Conservation (phyloP, 2,329 filamentous ascomycete species). For the Fusarium cyanostomum region DNA sequence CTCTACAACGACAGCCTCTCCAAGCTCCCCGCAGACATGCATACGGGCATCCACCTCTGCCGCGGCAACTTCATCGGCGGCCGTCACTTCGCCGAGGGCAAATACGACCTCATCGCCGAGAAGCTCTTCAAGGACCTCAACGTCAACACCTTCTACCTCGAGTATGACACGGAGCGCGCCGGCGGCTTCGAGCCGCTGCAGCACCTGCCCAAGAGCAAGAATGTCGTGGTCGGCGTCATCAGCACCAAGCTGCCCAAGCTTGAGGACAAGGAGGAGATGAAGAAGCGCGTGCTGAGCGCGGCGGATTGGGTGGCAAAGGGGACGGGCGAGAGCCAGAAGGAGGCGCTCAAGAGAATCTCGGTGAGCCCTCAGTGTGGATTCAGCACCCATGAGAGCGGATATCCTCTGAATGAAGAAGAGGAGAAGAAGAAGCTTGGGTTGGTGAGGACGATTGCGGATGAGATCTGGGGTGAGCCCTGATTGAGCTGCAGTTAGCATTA, state of each 20-base stretch:
- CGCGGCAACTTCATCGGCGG: slow-evolving; percentile 73
- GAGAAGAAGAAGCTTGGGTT: slow-evolving; percentile 78
- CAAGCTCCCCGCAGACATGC: slow-evolving; percentile 73
- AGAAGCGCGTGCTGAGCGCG: slow-evolving; percentile 65
- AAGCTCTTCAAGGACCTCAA: slow-evolving; percentile 72
- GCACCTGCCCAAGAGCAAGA: slow-evolving; percentile 67
- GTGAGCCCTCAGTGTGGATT: slow-evolving; percentile 79
- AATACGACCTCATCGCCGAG: slow-evolving; percentile 73
- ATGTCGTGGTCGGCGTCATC: slow-evolving; percentile 71
- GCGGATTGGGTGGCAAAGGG: slow-evolving; percentile 77
- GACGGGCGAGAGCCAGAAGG: slow-evolving; percentile 68
- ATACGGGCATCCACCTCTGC: slow-evolving; percentile 81
- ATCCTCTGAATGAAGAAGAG: slow-evolving; percentile 73
- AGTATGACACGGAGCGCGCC: slow-evolving; percentile 72
- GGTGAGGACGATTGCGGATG: slow-evolving; percentile 76
- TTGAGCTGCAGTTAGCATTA: too few relatives aligned
- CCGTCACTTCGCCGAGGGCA: slow-evolving; percentile 72
- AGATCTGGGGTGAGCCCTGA: slow-evolving; percentile 67
- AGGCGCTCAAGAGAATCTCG: slow-evolving; percentile 73
- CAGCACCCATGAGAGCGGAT: slow-evolving; percentile 78
- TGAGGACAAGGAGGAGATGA: slow-evolving; percentile 72
- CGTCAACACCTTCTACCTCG: slow-evolving; percentile 74
- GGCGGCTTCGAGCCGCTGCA: slow-evolving; percentile 73
- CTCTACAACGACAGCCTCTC: slow-evolving; percentile 78
- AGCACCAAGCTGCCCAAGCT: slow-evolving; percentile 70